These are phyloP conservation scores for Aechmea fasciata DNA, from an alignment of 176 grass and related monocot species.

Conservation along the genomic window DNA sequence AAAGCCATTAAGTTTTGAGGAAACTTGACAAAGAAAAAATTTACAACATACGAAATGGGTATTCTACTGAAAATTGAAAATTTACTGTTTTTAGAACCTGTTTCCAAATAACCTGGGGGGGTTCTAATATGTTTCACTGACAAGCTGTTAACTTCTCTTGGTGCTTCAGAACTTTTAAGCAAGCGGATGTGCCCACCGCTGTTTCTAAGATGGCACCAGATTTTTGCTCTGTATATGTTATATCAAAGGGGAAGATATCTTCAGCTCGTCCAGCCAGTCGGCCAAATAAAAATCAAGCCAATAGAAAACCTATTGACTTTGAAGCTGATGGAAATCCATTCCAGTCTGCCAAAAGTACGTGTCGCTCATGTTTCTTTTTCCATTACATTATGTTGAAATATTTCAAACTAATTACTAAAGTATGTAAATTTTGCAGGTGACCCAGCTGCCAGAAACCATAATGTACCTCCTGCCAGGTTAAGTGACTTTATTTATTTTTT, in stretches of 20 bases:
- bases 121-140: background rate
- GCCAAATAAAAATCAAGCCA: slow-evolving; percentile 24
- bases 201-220: slow-evolving; percentile 45
- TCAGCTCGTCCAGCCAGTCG: slow-evolving; percentile 47
- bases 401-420: slow-evolving; percentile 6
- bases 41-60: no score
- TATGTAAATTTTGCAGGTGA: slow-evolving; percentile 40
- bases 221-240: slow-evolving; percentile 64
- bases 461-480: slow-evolving; percentile 27
- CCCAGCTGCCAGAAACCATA: slow-evolving; percentile 3
- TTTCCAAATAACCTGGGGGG: background rate
- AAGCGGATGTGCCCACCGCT: slow-evolving; percentile 56
- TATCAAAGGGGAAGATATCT: slow-evolving; percentile 74
- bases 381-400: slow-evolving; percentile 2
- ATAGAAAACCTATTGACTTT: slow-evolving; percentile 19
- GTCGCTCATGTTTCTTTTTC: slow-evolving; percentile 2
- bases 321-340: slow-evolving; percentile 15
- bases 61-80: no score
- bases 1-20: no score
- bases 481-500: background rate
- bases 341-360: slow-evolving; percentile 38
- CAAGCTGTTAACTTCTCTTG: slow-evolving; percentile 2
- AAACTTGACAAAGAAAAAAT: no score
- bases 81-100: no score
- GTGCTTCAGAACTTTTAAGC: slow-evolving; percentile 47